A percentile compares a stretch with the other conserved stretches of the same genome.
phyloP scores from a whole-genome alignment of 352 stramenopile species.

The Globisporangium alternatum region DNA sequence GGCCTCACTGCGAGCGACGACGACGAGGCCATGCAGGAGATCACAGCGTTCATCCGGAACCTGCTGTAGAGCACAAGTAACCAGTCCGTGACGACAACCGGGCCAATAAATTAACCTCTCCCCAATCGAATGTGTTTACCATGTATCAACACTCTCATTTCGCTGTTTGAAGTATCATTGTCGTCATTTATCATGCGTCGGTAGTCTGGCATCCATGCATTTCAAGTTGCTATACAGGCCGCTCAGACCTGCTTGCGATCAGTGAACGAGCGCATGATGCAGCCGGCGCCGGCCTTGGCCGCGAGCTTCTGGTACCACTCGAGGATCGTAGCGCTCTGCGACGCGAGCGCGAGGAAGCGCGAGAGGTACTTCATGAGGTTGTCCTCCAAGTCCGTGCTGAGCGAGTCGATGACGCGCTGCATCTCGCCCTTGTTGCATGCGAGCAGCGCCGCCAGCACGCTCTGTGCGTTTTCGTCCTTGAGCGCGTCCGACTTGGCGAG shows the following conservation, averaged over 20 bases:
- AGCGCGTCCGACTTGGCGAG: constrained; percentile 57
- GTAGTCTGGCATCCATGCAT: background rate
- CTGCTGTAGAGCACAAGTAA: background rate
- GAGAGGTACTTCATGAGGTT: constrained; percentile 90
- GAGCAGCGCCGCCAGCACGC: constrained; percentile 64
- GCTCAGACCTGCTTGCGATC: constrained; percentile 85
- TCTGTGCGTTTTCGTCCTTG: constrained; percentile 79
- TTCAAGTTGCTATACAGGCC: constrained; percentile 1
- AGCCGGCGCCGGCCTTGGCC: constrained; percentile 81
- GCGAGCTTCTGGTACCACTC: constrained; percentile 89
- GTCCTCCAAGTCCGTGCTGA: constrained; percentile 70
- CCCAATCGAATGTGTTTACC: too few species aligned
- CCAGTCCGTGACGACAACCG: too few species aligned
- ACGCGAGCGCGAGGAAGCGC: constrained; percentile 66
- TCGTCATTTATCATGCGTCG: background rate
- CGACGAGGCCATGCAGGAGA: constrained; percentile 42
- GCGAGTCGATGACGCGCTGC: constrained; percentile 73
- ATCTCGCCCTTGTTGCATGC: constrained; percentile 89
- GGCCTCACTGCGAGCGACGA: constrained; percentile 38
- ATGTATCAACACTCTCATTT: too few species aligned
- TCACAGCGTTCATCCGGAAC: constrained; percentile 42
- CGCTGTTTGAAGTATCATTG: background rate
- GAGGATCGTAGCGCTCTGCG: constrained; percentile 78
- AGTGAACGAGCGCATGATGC: constrained; percentile 87
- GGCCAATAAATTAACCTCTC: background rate